Evolutionary conservation across 306 rosid species (phyloP).

Genomic region (Casuarina glauca): DNA sequence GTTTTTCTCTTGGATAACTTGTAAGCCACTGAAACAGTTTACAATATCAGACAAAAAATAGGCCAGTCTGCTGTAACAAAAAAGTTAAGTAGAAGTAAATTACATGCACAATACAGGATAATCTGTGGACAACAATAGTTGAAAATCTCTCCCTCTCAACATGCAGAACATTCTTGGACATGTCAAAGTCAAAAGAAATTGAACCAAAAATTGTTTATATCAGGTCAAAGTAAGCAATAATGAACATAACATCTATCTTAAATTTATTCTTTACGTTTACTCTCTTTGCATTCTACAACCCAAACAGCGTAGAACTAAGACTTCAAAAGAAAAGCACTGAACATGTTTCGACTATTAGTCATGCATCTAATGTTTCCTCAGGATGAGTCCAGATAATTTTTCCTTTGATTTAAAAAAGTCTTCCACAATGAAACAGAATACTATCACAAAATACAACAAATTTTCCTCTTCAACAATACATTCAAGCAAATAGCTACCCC

Average conservation of each 20-base stretch:
- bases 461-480: not conserved
- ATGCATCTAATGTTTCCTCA: not conserved
- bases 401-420: not conserved
- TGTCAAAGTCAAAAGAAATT: not conserved
- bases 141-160: not conserved
- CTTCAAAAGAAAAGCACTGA: not conserved
- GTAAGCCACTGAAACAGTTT: conserved; percentile 83
- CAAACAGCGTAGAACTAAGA: not conserved
- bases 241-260: not conserved
- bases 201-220: not conserved
- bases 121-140: conserved; percentile 10
- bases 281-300: not conserved
- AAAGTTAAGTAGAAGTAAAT: conserved; percentile 19
- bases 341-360: not conserved
- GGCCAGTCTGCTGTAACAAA: conserved; percentile 25
- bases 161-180: not conserved
- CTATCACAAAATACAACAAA: not conserved
- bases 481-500: not conserved
- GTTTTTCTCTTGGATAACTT: conserved; percentile 91
- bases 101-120: not conserved
- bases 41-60: conserved; percentile 35
- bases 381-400: not conserved
- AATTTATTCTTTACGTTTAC: not conserved
- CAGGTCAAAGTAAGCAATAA: not conserved
- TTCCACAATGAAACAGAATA: not conserved